Base-by-base conservation (phyloP, 83 land plant genomes). In the Thuja plicata region DNA sequence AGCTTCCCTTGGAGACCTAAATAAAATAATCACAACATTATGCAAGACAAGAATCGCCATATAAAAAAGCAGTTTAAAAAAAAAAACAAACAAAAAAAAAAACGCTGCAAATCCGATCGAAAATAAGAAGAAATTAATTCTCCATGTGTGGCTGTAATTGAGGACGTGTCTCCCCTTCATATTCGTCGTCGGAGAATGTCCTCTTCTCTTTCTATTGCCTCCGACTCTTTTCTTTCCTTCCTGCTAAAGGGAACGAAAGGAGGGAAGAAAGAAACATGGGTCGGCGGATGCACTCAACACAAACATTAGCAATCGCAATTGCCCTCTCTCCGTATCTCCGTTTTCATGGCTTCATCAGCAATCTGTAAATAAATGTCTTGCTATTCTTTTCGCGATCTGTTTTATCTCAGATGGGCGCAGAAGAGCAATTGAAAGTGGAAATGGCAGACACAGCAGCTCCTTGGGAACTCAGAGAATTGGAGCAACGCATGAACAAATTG, bases 391-490 rank as follows among this genome's bases (percentile, higher is more conserved):
- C 24, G 8, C 8, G 8, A 6, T 66, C 30, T 5, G 24, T 0
- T 62, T 62, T 27, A 10, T 66, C 8, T 0, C 30, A 27, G 30
- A 66, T 66, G 71, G 71, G 71, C 71, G 71, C 71, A 66, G 71
- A 66, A 66, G 71, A 66, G n/a, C 71, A 66, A 66, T 24, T 66
- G 71, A 66, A 24, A 8, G 9, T 7, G 71, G n/a, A 24, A 66
- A 66, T 66, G 71, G 71, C 71, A 24, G 71, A 66, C 71, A 66
- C 71, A 1, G 71, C 96, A 12, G 98, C 95, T 37, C 94, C 98
- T 12, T 97, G 98, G 98, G 97, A 96, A 88, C 87, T 91, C 87
- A 97, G 95, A 46, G 97, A 96, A 88, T 45, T 97, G 89, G 98
- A 96, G 45, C 96, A 91, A 91, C 88, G 89, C 90, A 89, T 97